Conservation (phyloP, 2,329 filamentous ascomycete genomes). For the Fusarium sp. region DNA sequence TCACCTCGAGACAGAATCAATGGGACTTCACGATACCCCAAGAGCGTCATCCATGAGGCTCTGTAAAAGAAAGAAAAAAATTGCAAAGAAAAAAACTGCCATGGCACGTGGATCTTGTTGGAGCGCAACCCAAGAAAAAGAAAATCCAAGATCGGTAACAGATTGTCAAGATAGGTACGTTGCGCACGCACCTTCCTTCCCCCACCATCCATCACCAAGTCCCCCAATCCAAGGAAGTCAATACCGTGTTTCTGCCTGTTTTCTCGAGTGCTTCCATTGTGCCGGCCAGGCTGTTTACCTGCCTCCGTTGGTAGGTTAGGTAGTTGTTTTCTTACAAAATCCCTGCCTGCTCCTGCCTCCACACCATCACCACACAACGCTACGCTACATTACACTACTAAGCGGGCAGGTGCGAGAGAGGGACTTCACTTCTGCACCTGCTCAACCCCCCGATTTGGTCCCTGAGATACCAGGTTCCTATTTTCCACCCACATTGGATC, state of each 20-base stretch:
- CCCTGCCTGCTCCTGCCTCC: constrained; percentile 4
- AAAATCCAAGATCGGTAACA: constrained; percentile 37
- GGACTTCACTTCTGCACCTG: constrained; percentile 3
- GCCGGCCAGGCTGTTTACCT: background rate
- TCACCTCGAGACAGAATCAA: background rate
- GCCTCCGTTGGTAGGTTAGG: background rate
- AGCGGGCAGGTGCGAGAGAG: constrained; percentile 22
- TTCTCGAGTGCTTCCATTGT: constrained; percentile 2
- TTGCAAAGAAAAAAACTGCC: background rate
- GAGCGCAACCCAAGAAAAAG: constrained; percentile 33
- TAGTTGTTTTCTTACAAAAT: background rate
- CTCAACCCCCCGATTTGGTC: constrained; percentile 30
- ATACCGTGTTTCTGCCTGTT: background rate
- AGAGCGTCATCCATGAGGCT: constrained; percentile 26
- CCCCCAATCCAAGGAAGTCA: background rate
- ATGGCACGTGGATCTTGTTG: constrained; percentile 27
- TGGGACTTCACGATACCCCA: background rate
- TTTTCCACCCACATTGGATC: constrained; percentile 23
- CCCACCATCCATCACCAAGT: constrained; percentile 32
- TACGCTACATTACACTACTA: background rate
- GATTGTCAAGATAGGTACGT: constrained; percentile 39
- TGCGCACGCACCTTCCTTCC: constrained; percentile 28
- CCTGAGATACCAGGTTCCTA: constrained; percentile 30
- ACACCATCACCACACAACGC: constrained; percentile 16
- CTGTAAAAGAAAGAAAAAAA: constrained; percentile 13